Evolutionary conservation across 2,329 filamentous ascomycete species (phyloP).

Genomic region (Dactylellina sp.): DNA sequence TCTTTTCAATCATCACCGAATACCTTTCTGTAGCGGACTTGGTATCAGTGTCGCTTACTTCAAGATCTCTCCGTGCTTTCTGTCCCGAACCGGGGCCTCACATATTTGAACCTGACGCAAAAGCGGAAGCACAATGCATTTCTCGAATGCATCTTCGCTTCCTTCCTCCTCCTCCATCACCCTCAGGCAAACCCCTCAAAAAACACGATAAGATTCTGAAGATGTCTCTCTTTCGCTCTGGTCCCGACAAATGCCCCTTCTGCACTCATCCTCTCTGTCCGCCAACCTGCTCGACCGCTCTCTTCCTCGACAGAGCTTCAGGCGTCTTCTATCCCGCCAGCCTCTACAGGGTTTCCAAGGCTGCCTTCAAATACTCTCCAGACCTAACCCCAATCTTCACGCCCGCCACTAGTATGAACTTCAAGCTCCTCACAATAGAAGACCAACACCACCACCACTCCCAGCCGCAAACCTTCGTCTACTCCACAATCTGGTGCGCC

Average conservation of each 20-base stretch:
- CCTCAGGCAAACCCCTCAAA: neutral
- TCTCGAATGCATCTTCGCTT: constrained; percentile 38
- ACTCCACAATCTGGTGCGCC: constrained; percentile 39
- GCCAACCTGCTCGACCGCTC: constrained; percentile 16
- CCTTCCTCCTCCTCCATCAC: constrained; percentile 1
- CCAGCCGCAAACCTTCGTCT: constrained; percentile 13
- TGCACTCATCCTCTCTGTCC: constrained; percentile 28
- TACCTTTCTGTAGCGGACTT: constrained; percentile 12
- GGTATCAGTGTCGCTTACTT: constrained; percentile 33
- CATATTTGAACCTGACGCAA: neutral
- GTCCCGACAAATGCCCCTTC: constrained; percentile 25
- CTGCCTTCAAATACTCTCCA: constrained; percentile 35
- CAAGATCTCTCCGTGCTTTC: constrained; percentile 26
- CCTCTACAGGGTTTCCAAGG: constrained; percentile 16
- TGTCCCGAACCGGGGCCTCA: constrained; percentile 12
- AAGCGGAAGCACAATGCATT: constrained; percentile 20
- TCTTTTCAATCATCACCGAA: constrained; percentile 19
- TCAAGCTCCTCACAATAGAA: constrained; percentile 17
- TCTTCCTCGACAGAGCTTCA: constrained; percentile 23
- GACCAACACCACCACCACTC: neutral
- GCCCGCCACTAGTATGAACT: neutral
- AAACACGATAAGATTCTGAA: neutral
- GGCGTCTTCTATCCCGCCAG: constrained; percentile 28
- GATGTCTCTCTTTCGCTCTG: constrained; percentile 4
- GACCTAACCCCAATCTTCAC: constrained; percentile 1